phyloP scores from a whole-genome alignment of 805 yeast species.

The Debaryomyces castellii region DNA sequence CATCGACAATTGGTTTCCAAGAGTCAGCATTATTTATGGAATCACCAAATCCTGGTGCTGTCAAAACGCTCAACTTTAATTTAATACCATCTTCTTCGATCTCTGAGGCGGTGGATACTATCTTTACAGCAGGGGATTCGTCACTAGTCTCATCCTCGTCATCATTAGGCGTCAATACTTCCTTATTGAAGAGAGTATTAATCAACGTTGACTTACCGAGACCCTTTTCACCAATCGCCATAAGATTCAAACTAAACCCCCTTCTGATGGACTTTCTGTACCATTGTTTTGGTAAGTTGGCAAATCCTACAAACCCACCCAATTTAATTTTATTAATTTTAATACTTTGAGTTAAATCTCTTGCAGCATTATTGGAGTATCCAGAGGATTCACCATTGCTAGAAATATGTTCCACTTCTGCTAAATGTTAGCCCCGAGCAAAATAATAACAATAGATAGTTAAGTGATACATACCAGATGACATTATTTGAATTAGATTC shows the following conservation, averaged over 20 bases:
- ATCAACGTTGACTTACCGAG: slow-evolving; percentile 91
- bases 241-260: slow-evolving; percentile 84
- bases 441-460: not conserved
- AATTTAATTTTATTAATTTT: slow-evolving; percentile 79
- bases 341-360: slow-evolving; percentile 31
- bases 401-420: not conserved
- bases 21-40: slow-evolving; percentile 65
- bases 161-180: slow-evolving; percentile 22
- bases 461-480: slow-evolving; percentile 7
- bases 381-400: not conserved
- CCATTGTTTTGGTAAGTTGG: slow-evolving; percentile 98
- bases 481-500: not conserved
- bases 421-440: not conserved
- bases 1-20: slow-evolving; percentile 91
- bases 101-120: slow-evolving; percentile 25
- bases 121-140: slow-evolving; percentile 29
- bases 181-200: slow-evolving; percentile 73
- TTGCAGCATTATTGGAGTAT: not conserved
- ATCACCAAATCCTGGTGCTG: slow-evolving; percentile 95
- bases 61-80: slow-evolving; percentile 78
- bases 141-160: slow-evolving; percentile 8
- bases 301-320: slow-evolving; percentile 93
- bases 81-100: slow-evolving; percentile 93
- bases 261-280: slow-evolving; percentile 88
- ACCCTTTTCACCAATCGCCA: slow-evolving; percentile 91